These are phyloP conservation scores for Trichoderma sp. DNA, from an alignment of 2,329 filamentous ascomycete species.

Conservation along the genomic window DNA sequence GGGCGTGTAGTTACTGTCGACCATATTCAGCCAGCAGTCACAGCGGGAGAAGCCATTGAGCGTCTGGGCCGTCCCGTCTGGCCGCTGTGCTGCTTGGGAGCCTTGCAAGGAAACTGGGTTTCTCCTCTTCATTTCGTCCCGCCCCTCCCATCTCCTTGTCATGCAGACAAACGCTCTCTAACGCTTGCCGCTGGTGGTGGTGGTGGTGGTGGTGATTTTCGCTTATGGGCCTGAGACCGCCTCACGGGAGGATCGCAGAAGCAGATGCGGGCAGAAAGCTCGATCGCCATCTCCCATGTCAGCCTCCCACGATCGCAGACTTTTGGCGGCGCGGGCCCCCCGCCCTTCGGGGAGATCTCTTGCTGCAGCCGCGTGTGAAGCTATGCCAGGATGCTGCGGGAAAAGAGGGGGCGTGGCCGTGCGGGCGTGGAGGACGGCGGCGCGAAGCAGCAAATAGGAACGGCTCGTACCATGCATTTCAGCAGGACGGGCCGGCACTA, in stretches of 20 bases:
- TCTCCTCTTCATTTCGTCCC: conserved; percentile 7
- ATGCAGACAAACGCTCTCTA: not conserved
- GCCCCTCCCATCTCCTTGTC: not conserved
- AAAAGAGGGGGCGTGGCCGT: not conserved
- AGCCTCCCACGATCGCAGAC: conserved; percentile 16
- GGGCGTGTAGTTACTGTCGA: not conserved
- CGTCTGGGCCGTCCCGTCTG: not conserved
- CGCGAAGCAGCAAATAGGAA: conserved; percentile 7
- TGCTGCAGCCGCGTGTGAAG: conserved; percentile 20
- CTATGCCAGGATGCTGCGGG: not conserved
- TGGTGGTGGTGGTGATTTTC: not conserved
- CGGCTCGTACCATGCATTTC: conserved; percentile 9
- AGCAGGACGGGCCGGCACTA: conserved; percentile 8
- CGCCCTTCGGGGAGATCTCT: conserved; percentile 25
- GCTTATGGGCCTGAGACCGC: not conserved
- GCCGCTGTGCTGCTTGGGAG: conserved; percentile 6
- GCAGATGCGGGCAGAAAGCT: conserved; percentile 5
- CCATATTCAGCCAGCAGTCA: not conserved
- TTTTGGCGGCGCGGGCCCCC: conserved; percentile 11
- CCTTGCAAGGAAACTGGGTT: not conserved
- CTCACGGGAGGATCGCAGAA: not conserved
- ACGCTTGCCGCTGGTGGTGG: not conserved
- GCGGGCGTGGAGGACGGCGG: not conserved
- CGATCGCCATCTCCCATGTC: conserved; percentile 3
- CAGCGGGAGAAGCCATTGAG: not conserved